phyloP scores from a whole-genome alignment of 768 basidiomycete species.

The Tubosaeta sp. region DNA sequence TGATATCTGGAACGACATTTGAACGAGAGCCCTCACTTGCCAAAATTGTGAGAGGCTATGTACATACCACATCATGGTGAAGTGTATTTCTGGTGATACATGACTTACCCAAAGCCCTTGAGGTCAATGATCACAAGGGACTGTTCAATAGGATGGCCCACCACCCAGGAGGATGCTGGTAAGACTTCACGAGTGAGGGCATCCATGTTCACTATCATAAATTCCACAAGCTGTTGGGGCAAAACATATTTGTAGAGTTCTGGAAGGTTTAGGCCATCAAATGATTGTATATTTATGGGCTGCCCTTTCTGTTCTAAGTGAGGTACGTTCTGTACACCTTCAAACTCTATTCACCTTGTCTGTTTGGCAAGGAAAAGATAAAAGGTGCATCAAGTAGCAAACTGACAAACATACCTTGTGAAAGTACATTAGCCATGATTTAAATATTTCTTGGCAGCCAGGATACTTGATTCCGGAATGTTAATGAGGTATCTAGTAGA shows the following conservation, averaged over 20 bases:
- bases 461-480: conserved; percentile 48
- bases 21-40: conserved; percentile 66
- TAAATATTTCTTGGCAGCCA: conserved; percentile 62
- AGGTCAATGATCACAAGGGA: conserved; percentile 66
- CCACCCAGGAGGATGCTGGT: conserved; percentile 57
- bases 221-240: conserved; percentile 60
- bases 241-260: conserved; percentile 54
- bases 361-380: conserved; percentile 36
- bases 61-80: neutral
- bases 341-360: conserved; percentile 52
- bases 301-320: conserved; percentile 51
- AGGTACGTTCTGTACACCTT: neutral
- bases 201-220: conserved; percentile 62
- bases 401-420: conserved; percentile 51
- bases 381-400: neutral
- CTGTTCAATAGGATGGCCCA: conserved; percentile 46
- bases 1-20: conserved; percentile 64
- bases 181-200: conserved; percentile 61
- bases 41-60: conserved; percentile 64
- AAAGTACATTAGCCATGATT: conserved; percentile 76
- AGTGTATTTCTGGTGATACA: neutral
- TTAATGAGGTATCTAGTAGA: neutral
- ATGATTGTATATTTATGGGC: conserved; percentile 63
- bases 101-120: conserved; percentile 60
- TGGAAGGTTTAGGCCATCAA: conserved; percentile 55